Evolutionary conservation across 2,329 filamentous ascomycete species (phyloP), one percentile per base, ranked within the genome.

Genomic region (Colletotrichum trifolii): DNA sequence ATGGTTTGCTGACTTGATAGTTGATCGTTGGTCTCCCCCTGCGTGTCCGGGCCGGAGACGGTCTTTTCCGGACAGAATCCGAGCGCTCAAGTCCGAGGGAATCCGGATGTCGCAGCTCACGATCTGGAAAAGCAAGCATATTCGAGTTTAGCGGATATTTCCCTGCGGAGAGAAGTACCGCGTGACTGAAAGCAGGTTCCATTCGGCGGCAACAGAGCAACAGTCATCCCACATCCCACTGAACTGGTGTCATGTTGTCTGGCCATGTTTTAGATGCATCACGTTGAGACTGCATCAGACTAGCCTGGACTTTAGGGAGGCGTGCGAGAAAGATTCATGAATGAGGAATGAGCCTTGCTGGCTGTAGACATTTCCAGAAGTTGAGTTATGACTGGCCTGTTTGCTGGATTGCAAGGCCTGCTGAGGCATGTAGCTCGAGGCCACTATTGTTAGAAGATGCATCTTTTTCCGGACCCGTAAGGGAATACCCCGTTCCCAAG

Each of bases 41-140:
- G 40, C 35, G 43, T 34, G 6, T n/a, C 46, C 43, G 59, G 45
- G 33, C 13, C 33, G 42, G 8, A 13, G 4, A n/a, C 4, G 1
- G 1, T 4, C 12, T 63, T 66, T 63, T 63, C 63, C 58, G 63
- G 46, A 1, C 2, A 10, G 8, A 47, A 50, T 48, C 63, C 63
- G 63, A 8, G 36, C 5, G 8, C 2, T 0, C 6, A 43, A 57
- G 25, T 66, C 63, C 63, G 63, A 47, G 40, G 5, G 8, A n/a
- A 7, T 50, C 52, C 63, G 63, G 63, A 65, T 25, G 17, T 34
- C 7, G 4, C 15, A 46, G 11, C 40, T 47, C 13, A 34, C 36
- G 35, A 11, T 35, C 45, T 54, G 42, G 35, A 54, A 47, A 49
- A 8, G n/a, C 25, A 9, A 40, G 12, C 35, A 15, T 25, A 39